Evolutionary conservation across 83 land plant genomes (phyloP).

Genomic region (Diphasiastrum complanatum): DNA sequence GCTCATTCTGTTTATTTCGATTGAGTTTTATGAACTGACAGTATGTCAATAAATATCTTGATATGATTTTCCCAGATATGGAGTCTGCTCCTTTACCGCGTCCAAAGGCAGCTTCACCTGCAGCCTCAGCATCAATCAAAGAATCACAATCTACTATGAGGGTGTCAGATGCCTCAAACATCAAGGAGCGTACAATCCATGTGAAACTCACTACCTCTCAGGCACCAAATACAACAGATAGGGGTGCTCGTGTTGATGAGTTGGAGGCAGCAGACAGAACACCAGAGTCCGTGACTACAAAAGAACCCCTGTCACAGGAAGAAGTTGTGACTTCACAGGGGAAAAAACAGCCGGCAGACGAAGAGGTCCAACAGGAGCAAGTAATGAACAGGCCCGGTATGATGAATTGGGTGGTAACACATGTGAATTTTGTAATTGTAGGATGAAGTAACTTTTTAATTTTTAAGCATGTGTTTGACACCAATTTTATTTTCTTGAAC

Average conservation of each 20-base stretch:
- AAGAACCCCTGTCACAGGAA: slow-evolving; percentile 52
- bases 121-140: slow-evolving; percentile 56
- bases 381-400: too few relatives aligned
- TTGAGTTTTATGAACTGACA: background rate
- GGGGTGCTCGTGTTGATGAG: too few relatives aligned
- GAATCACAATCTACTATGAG: slow-evolving; percentile 26
- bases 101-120: slow-evolving; percentile 53
- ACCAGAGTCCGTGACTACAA: slow-evolving; percentile 44
- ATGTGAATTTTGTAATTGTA: too few relatives aligned
- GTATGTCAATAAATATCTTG: background rate
- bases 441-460: too few relatives aligned
- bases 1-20: background rate
- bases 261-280: slow-evolving; percentile 53
- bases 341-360: slow-evolving; percentile 45
- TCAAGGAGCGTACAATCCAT: slow-evolving; percentile 25
- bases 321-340: slow-evolving; percentile 18
- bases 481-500: too few relatives aligned
- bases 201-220: slow-evolving; percentile 17
- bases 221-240: slow-evolving; percentile 31
- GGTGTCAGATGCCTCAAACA: slow-evolving; percentile 1
- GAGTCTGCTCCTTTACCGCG: slow-evolving; percentile 58
- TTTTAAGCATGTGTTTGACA: too few relatives aligned
- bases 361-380: slow-evolving; percentile 72
- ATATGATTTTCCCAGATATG: slow-evolving; percentile 50
- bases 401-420: too few relatives aligned